A percentile compares a stretch with the other conserved stretches of the same genome.
Evolutionary conservation across 2,329 filamentous ascomycete species (phyloP).

Genomic region (Colletotrichum liaoningense): DNA sequence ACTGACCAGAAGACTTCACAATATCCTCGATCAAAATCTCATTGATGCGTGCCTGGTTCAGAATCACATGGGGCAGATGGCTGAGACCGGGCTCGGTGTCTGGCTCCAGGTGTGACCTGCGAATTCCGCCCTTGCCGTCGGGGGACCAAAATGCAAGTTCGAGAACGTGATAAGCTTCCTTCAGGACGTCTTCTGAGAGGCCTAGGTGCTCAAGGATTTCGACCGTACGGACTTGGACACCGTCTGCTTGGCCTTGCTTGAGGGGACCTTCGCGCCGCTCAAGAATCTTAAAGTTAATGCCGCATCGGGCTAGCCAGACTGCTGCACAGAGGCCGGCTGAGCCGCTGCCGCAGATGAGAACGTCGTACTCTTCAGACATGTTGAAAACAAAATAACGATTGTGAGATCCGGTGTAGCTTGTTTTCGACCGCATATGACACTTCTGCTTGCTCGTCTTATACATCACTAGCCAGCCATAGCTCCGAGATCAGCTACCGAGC

Average conservation of each 20-base stretch:
- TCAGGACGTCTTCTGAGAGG: slow-evolving; percentile 63
- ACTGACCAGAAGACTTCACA: slow-evolving; percentile 48
- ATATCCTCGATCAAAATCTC: slow-evolving; percentile 62
- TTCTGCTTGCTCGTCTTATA: neutral
- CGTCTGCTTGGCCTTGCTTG: slow-evolving; percentile 69
- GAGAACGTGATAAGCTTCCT: slow-evolving; percentile 67
- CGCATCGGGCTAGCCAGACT: slow-evolving; percentile 53
- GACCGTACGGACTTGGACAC: slow-evolving; percentile 70
- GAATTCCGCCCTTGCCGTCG: slow-evolving; percentile 49
- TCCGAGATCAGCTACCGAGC: neutral
- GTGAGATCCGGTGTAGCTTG: neutral
- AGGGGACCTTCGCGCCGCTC: slow-evolving; percentile 41
- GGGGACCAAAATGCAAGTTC: slow-evolving; percentile 69
- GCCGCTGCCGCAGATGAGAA: slow-evolving; percentile 30
- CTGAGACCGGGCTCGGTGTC: slow-evolving; percentile 66
- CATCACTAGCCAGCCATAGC: neutral
- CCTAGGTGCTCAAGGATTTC: slow-evolving; percentile 72
- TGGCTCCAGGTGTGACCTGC: slow-evolving; percentile 57
- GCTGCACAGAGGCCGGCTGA: slow-evolving; percentile 57
- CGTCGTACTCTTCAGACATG: slow-evolving; percentile 26
- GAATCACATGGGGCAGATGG: slow-evolving; percentile 66
- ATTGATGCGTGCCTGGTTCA: slow-evolving; percentile 68
- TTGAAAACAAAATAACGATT: no score
- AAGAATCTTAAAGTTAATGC: slow-evolving; percentile 54
- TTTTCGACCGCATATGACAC: neutral